Evolutionary conservation across 805 yeast genomes (phyloP), one percentile per base, ranked within the genome.

Genomic region (Saccharomycopsis capsularis): DNA sequence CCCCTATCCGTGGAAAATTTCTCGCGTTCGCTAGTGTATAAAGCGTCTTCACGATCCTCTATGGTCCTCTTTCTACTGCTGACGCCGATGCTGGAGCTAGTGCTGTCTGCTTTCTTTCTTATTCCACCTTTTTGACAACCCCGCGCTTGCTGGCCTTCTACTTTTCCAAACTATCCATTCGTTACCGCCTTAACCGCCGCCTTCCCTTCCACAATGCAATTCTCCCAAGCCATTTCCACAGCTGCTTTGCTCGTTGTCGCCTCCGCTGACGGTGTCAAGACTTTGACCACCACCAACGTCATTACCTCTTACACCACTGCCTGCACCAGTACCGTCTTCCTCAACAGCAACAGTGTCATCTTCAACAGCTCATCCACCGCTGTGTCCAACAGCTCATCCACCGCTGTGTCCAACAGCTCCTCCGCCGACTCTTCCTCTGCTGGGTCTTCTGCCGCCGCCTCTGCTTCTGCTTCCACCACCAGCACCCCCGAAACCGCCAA

Each of bases 281-380:
- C 51, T n/a, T 35, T 51, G 37, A 51, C 54, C 38, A 27, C 46
- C 42, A 48, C 46, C 29, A 22, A 18, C 21, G 39, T 46, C 13
- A 9, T 35, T 15, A 44, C 49, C 36, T 27, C 51, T n/a, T 51
- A 39, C 46, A 51, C 54, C 37, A 51, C 54, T 19, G 25, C 47
- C 30, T 51, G 49, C 35, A 48, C 48, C 15, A 25, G 48, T 9
- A 43, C 52, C 15, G 44, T 43, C 27, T 35, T 19, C 24, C 23
- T 29, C 43, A 42, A 23, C 46, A 39, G 30, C 35, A 48, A 42
- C 30, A 21, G 46, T 22, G 23, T 29, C 18, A 7, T 11, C 22
- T 24, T 25, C 48, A 18, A 11, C 13, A 36, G 42, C 34, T 4
- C 39, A 11, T 6, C 42, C 24, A 35, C 24, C 9, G 6, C 47